phyloP scores from a whole-genome alignment of 1,284 basidiomycete species.

The Xerocomus minutiporus region DNA sequence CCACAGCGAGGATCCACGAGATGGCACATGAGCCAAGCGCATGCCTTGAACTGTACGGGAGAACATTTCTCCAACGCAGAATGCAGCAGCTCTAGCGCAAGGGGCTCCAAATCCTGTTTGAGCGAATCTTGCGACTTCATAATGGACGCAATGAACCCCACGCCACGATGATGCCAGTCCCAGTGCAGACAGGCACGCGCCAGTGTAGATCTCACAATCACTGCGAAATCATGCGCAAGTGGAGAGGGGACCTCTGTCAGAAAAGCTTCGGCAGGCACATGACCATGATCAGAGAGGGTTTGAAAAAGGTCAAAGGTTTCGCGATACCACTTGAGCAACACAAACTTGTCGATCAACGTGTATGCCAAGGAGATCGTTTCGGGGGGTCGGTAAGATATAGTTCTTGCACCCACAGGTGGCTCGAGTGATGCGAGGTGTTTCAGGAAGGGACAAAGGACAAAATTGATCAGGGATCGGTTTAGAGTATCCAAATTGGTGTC shows the following conservation, averaged over 20 bases:
- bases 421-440: constrained; percentile 17
- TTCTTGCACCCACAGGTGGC: constrained; percentile 13
- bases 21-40: constrained; percentile 31
- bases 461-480: constrained; percentile 15
- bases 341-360: constrained; percentile 32
- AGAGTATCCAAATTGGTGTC: constrained; percentile 11
- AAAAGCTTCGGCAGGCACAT: constrained; percentile 40
- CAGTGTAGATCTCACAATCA: constrained; percentile 44
- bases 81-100: constrained; percentile 36
- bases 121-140: constrained; percentile 33
- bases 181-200: constrained; percentile 47
- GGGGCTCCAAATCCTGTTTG: constrained; percentile 21
- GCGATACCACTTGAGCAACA: constrained; percentile 30
- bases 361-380: constrained; percentile 23
- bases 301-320: constrained; percentile 43
- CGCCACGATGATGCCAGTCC: constrained; percentile 43
- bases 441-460: constrained; percentile 23
- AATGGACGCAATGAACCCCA: constrained; percentile 35
- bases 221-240: constrained; percentile 36
- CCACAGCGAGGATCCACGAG: constrained; percentile 22
- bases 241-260: constrained; percentile 30
- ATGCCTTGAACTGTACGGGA: constrained; percentile 27
- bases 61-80: constrained; percentile 36
- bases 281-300: constrained; percentile 34
- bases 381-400: constrained; percentile 27